Evolutionary conservation across 2,329 filamentous ascomycete genomes (phyloP), one percentile per base, ranked within the genome.

Genomic region (Fusarium sp.): DNA sequence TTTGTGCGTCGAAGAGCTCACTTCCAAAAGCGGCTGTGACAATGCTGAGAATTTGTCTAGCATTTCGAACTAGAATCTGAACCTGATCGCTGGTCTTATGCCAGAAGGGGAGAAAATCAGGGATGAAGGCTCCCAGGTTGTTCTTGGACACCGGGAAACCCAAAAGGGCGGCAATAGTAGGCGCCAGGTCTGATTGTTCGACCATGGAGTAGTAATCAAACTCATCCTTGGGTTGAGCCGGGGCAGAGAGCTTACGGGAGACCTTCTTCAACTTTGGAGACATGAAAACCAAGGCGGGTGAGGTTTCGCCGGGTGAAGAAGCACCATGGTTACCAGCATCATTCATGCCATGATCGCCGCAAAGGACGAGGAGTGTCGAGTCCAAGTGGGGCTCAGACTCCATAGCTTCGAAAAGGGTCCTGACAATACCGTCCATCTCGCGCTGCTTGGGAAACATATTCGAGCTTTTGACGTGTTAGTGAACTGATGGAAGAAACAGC

Each of bases 271-370:
- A 86, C 79, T 94, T 96, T 0, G 96, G 95, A 6, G 95, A 96
- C 73, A 97, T 90, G 81, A 99, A 98, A 26, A 98, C 89, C 15
- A 99, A 85, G 22, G 96, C 96, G 1, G 96, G 93, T 2, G 96
- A 98, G 4, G 96, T 98, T 84, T 99, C 96, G 48, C 96, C 96
- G 4, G 94, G 90, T 1, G 95, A 95, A 15, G 96, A 98, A 44
- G 96, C 96, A 36, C 96, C 96, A 80, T 99, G 96, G 76, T 98
- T 98, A 6, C 96, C 96, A 26, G 94, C 96, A 77, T 98, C 96
- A 77, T 98, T 99, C 96, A 99, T 99, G n/a, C 96, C 96, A 80
- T 99, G 96, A 78, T 99, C 97, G 63, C 96, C 96, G 64, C 92
- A 94, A 12, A 99, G 84, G 7, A 99, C 91, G 51, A 99, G 88